Conservation (phyloP, 768 basidiomycete species). For the Amanita pallidorosea region DNA sequence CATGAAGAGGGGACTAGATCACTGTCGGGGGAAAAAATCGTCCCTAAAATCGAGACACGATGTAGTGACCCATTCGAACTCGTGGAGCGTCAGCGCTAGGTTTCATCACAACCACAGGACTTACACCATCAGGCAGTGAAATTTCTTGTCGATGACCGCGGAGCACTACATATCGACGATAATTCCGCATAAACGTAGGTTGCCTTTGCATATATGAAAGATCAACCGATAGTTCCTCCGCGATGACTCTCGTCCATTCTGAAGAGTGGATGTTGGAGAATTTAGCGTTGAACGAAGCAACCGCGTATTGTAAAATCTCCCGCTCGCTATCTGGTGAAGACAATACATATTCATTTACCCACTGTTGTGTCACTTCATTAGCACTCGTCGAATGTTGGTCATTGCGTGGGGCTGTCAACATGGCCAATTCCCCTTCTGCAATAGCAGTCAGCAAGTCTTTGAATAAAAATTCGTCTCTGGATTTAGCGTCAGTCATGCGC, state of each 20-base stretch:
- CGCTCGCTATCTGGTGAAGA: constrained; percentile 21
- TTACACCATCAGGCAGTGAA: constrained; percentile 1
- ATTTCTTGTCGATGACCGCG: constrained; percentile 8
- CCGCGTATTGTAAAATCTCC: constrained; percentile 32
- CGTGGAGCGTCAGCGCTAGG: constrained; percentile 2
- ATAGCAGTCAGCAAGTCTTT: constrained; percentile 36
- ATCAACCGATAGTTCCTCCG: constrained; percentile 36
- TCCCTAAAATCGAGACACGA: constrained; percentile 48
- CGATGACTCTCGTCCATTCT: constrained; percentile 26
- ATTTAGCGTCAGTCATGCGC: neutral
- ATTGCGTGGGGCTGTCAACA: constrained; percentile 37
- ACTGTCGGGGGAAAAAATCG: constrained; percentile 29
- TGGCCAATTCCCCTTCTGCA: constrained; percentile 43
- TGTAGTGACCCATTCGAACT: constrained; percentile 49
- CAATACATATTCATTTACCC: constrained; percentile 28
- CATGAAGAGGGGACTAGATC: neutral
- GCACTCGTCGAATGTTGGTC: constrained; percentile 7
- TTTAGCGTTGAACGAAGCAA: constrained; percentile 26
- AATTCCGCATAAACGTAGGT: constrained; percentile 47
- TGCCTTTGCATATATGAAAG: constrained; percentile 47
- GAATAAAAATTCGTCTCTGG: constrained; percentile 30
- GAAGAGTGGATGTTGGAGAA: constrained; percentile 23
- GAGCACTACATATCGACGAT: constrained; percentile 59
- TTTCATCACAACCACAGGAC: neutral
- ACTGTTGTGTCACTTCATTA: constrained; percentile 16